Percentiles rank a stretch among this genome's conserved stretches.
Evolutionary conservation across 2,329 filamentous ascomycete species (phyloP).

Genomic region (Myriosclerotinia scirpicola): DNA sequence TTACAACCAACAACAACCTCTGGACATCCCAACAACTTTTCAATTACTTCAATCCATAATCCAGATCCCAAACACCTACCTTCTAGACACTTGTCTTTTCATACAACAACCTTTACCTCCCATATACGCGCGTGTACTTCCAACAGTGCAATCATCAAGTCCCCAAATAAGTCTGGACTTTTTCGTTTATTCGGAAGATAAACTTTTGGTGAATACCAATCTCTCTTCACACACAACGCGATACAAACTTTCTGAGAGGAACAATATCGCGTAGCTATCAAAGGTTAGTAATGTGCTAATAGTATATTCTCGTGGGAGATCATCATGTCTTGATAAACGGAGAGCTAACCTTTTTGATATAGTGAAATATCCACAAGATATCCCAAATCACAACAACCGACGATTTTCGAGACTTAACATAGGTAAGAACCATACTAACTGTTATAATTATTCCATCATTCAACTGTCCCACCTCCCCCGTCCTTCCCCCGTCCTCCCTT

Average conservation of each 20-base stretch:
- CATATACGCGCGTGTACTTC: neutral
- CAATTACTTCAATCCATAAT: too few species aligned
- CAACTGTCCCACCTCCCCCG: too few species aligned
- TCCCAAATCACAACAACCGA: too few species aligned
- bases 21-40: neutral
- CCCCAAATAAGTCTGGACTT: too few species aligned
- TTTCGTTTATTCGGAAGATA: too few species aligned
- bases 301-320: neutral
- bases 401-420: too few species aligned
- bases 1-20: neutral
- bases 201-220: neutral
- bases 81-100: too few species aligned
- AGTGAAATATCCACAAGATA: neutral
- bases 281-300: neutral
- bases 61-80: neutral
- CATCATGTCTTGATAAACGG: neutral
- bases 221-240: neutral
- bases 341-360: neutral
- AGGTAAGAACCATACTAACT: neutral
- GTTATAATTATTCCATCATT: neutral
- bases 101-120: neutral
- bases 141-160: rapidly evolving
- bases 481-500: neutral
- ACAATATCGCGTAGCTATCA: too few species aligned
- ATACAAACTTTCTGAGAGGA: neutral